Evolutionary conservation across 2,329 filamentous ascomycete genomes (phyloP), one percentile per base, ranked within the genome.

Genomic region (Coccinonectria pachysandricola): DNA sequence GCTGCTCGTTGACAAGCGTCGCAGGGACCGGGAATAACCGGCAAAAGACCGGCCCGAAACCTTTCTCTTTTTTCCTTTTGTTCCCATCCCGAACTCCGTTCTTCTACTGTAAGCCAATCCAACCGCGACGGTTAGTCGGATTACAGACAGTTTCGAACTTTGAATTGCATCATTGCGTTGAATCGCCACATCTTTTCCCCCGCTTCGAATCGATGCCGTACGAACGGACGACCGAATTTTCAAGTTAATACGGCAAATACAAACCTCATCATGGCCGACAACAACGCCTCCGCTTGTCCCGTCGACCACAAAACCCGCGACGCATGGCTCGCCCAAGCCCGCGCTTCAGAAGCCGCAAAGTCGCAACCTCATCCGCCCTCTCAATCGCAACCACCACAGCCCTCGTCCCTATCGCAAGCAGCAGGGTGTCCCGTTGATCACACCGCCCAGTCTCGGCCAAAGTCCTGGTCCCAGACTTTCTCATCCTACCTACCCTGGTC

Each of bases 261-360:
- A 23, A 5, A 15, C 12, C 20, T 13, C 34, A 21, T 16, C 21
- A 56, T 54, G 52, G 36, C 46, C 19, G 48, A 45, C 30, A 40
- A 45, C 28, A 35, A 34, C 23, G 34, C 45, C 12, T 37, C 44
- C 38, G 65, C 65, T 31, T 96, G 91, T 48, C 91, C 91, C 5
- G 85, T 96, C 47, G 87, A 96, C 59, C 81, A 87, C 59, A 82
- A 84, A 47, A 80, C 85, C 27, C 79, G 91, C 45, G 80, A 86
- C 46, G 75, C 79, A 45, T 98, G 88, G 88, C 70, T 96, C 19
- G 65, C 70, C 31, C 75, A 84, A 49, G 75, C 78, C 20, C 62
- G 59, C 36, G 56, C 72, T 49, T 59, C 67, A 54, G 58, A 57
- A 45, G 41, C 54, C 36, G 39, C 56, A 44, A 49, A 45, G 24